phyloP scores from a whole-genome alignment of 495 filamentous ascomycete species.

The Geoglossum glabrum region DNA sequence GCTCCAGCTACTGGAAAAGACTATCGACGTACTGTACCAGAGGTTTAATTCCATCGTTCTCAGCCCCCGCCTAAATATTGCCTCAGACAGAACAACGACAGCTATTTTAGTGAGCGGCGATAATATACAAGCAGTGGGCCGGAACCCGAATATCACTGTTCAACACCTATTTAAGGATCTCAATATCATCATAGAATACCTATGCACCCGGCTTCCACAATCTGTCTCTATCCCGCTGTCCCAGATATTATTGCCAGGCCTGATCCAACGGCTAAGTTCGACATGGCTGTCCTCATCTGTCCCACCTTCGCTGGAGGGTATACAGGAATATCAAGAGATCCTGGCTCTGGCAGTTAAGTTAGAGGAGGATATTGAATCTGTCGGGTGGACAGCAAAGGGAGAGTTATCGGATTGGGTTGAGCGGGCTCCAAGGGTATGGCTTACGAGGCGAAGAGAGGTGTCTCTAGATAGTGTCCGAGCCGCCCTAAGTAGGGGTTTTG shows the following conservation, averaged over 20 bases:
- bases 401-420: conserved; percentile 63
- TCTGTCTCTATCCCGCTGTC: conserved; percentile 42
- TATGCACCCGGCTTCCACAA: conserved; percentile 42
- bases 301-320: conserved; percentile 46
- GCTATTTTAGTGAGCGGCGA: conserved; percentile 13
- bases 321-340: conserved; percentile 45
- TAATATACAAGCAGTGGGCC: conserved; percentile 9
- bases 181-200: conserved; percentile 37
- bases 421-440: conserved; percentile 61
- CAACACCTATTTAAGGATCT: conserved; percentile 35
- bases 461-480: conserved; percentile 53
- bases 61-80: conserved; percentile 12
- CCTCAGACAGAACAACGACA: conserved; percentile 8
- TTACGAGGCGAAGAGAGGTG: conserved; percentile 60
- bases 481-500: conserved; percentile 42
- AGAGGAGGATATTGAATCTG: conserved; percentile 34
- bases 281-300: conserved; percentile 58
- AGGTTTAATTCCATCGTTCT: conserved; percentile 18
- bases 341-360: conserved; percentile 41
- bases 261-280: conserved; percentile 44
- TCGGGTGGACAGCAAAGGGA: conserved; percentile 47
- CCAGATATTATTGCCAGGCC: conserved; percentile 39
- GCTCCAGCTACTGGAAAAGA: conserved; percentile 12
- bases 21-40: conserved; percentile 10
- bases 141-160: conserved; percentile 1